phyloP scores from a whole-genome alignment of 208 protist species.

The Cochliopodium minus region DNA sequence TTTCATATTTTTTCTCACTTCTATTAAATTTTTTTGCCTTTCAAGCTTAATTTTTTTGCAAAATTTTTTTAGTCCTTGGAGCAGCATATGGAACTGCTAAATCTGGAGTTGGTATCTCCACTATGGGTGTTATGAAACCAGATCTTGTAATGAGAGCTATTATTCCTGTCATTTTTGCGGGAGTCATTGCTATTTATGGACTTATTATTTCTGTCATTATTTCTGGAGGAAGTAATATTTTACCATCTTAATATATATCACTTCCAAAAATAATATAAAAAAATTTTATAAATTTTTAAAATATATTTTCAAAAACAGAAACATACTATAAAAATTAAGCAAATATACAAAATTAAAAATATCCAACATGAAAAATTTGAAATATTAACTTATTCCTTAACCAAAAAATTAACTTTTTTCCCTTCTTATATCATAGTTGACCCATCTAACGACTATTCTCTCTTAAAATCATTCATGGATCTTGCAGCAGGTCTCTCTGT shows the following conservation, averaged over 20 bases:
- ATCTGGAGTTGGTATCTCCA: conserved; percentile 79
- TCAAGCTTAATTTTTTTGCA: conserved; percentile 20
- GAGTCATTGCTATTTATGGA: conserved; percentile 99
- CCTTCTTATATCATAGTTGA: conserved; percentile 7
- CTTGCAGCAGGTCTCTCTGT: conserved; percentile 83
- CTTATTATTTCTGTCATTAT: conserved; percentile 95
- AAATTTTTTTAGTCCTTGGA: conserved; percentile 75
- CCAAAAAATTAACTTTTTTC: too few relatives aligned
- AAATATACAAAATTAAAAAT: neutral
- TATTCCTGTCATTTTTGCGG: conserved; percentile 74
- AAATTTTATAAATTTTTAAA: neutral
- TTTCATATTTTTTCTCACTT: conserved; percentile 13
- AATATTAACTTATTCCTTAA: neutral
- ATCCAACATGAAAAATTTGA: neutral
- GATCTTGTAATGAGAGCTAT: conserved; percentile 83
- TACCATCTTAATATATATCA: neutral
- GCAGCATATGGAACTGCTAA: conserved; percentile 96
- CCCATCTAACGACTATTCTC: conserved; percentile 38
- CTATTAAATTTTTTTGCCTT: conserved; percentile 19
- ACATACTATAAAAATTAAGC: neutral
- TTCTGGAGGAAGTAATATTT: conserved; percentile 20
- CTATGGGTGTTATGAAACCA: conserved; percentile 80
- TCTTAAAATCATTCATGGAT: conserved; percentile 70
- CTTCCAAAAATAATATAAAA: too few relatives aligned
- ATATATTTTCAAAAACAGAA: neutral